Evolutionary conservation across 2,329 filamentous ascomycete species (phyloP).

Genomic region (Leptographium procerum): DNA sequence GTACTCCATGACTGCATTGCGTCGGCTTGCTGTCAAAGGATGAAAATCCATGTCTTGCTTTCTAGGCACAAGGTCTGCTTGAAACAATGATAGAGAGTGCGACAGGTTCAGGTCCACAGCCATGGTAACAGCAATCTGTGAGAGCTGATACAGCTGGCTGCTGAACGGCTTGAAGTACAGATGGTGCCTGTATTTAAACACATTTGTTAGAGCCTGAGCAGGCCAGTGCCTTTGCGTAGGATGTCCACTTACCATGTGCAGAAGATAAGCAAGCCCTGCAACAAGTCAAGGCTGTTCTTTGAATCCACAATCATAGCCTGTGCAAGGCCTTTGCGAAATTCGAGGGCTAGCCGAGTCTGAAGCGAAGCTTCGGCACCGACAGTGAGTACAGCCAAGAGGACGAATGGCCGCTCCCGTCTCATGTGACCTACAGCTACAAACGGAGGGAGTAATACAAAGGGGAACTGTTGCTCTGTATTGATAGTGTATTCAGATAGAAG

Average conservation of each 20-base stretch:
- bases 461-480: conserved; percentile 6
- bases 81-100: background rate
- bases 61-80: background rate
- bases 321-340: conserved; percentile 13
- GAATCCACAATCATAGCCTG: conserved; percentile 13
- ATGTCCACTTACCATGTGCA: conserved; percentile 10
- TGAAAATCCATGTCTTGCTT: background rate
- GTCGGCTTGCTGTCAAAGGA: background rate
- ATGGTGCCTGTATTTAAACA: conserved; percentile 9
- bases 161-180: conserved; percentile 9
- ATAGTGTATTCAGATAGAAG: conserved; percentile 6
- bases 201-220: background rate
- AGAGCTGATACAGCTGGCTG: conserved; percentile 14
- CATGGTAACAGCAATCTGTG: conserved; percentile 13
- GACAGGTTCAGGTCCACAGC: conserved; percentile 12
- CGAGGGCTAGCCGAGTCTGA: conserved; percentile 11
- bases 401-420: conserved; percentile 11
- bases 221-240: background rate
- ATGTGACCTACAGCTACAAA: conserved; percentile 9
- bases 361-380: conserved; percentile 4
- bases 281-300: conserved; percentile 11
- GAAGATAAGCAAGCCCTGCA: conserved; percentile 15
- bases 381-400: conserved; percentile 13
- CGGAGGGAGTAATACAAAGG: conserved; percentile 11
- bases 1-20: background rate